Percentiles rank a stretch among this genome's conserved stretches.
Evolutionary conservation across 768 basidiomycete genomes (phyloP).

Genomic region (Podaxis pistillaris): DNA sequence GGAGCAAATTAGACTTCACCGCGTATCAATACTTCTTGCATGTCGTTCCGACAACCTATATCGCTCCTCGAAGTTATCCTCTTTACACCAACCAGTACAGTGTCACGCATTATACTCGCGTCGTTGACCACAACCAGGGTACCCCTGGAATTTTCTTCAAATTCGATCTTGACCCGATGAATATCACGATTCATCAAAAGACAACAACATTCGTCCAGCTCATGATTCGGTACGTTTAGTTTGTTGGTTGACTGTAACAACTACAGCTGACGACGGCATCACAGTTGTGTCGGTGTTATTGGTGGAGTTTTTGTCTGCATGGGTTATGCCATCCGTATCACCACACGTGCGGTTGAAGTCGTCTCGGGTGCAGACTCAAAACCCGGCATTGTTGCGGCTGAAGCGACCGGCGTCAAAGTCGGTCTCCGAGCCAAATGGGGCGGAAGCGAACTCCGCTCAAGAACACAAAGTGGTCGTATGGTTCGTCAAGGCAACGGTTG

Average conservation of each 20-base stretch:
- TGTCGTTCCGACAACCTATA: conserved; percentile 94
- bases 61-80: conserved; percentile 65
- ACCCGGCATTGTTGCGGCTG: conserved; percentile 59
- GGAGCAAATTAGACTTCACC: conserved; percentile 60
- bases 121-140: conserved; percentile 69
- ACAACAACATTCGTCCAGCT: conserved; percentile 83
- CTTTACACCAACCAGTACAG: conserved; percentile 86
- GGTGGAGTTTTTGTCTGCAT: conserved; percentile 89
- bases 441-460: conserved; percentile 60
- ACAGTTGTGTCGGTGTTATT: conserved; percentile 80
- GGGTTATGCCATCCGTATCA: conserved; percentile 70
- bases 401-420: conserved; percentile 54
- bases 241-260: background rate
- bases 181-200: conserved; percentile 82
- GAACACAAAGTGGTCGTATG: conserved; percentile 43
- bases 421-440: conserved; percentile 66
- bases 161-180: conserved; percentile 91
- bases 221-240: conserved; percentile 54
- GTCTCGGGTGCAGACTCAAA: conserved; percentile 54
- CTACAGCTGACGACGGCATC: conserved; percentile 17
- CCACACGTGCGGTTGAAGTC: conserved; percentile 62
- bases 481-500: conserved; percentile 59
- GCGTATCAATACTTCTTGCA: conserved; percentile 95
- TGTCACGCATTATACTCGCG: conserved; percentile 87
- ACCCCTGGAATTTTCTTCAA: conserved; percentile 98